Evolutionary conservation across 2,329 filamentous ascomycete genomes (phyloP).

Genomic region (Arthrobotrys entomopaga): DNA sequence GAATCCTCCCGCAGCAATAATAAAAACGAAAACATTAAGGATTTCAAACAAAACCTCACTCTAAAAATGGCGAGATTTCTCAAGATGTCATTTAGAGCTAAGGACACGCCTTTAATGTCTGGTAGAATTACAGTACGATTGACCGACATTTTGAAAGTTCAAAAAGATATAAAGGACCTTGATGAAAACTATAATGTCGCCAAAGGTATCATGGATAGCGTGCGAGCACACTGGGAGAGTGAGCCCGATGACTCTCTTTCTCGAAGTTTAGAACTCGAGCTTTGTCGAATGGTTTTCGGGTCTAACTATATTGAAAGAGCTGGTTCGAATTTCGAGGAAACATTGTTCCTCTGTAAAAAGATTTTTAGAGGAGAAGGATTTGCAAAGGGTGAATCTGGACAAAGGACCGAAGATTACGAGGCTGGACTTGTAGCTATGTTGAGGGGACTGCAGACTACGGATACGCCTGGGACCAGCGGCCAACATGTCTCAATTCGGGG

Average conservation of each 20-base stretch:
- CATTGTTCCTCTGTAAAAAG: not conserved
- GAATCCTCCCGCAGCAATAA: not conserved
- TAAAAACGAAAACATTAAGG: not conserved
- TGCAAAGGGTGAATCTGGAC: not conserved
- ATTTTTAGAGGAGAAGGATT: conserved; percentile 3
- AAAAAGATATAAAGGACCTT: not conserved
- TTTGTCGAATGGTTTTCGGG: conserved; percentile 17
- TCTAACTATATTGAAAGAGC: conserved; percentile 29
- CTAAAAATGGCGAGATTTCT: not conserved
- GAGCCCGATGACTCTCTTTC: not conserved
- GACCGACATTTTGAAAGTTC: not conserved
- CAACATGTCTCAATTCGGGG: not conserved
- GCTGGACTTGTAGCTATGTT: not conserved
- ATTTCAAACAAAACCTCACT: not conserved
- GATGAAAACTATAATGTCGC: not conserved
- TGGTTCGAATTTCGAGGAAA: conserved; percentile 16
- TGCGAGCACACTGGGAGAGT: conserved; percentile 7
- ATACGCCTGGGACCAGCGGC: not conserved
- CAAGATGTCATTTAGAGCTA: not conserved
- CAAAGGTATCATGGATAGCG: not conserved
- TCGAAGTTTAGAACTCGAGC: conserved; percentile 1
- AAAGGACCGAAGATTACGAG: not conserved
- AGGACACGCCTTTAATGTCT: not conserved
- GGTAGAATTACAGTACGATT: not conserved
- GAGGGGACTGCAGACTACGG: not conserved